Evolutionary conservation across 2,329 filamentous ascomycete species (phyloP), one percentile per base, ranked within the genome.

Genomic region (Fusarium praegraminearum): DNA sequence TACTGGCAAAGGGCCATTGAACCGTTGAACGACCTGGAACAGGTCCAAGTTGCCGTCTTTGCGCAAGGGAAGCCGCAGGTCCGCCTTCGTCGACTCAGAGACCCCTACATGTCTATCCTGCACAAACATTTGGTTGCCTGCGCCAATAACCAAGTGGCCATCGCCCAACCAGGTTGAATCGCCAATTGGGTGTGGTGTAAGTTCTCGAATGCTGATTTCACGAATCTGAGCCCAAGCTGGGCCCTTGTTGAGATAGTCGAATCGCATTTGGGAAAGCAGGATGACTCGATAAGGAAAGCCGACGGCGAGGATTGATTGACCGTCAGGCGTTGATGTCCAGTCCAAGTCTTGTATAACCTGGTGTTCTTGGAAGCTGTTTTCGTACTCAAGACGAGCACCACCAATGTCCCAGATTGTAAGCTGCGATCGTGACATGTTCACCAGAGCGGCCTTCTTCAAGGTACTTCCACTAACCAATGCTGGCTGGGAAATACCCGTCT

Each of bases 331-430:
- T 5, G 93, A 95, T 1, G 94, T 95, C 95, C 95, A 98, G 78
- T 97, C 94, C 15, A 98, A 86, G 78, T 97, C 94, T 67, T 91
- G 89, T 41, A 98, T 93, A 8, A 86, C 87, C 73, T 96, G 91
- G 63, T 91, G 86, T 15, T 86, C 85, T 69, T 91, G 86, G 69
- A 94, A 96, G 32, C 89, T 86, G 73, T 95, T 88, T 65, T 92
- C 87, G 75, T 93, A 94, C 78, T 98, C 94, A 8, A 97, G 85
- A 67, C 93, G 90, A 3, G 90, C 90, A 57, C 91, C 92, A 67
- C 91, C 89, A 13, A 93, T 92, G 75, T 97, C 94, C 95, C 94
- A 98, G 51, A 98, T 97, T 0, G 93, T 97, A 51, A 98, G 81
- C 41, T 90, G 88, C 1, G 91, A 93, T 67, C 90, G 89, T 16